Conservation (phyloP, 2,329 filamentous ascomycete species). For the Sporothrix humicola region DNA sequence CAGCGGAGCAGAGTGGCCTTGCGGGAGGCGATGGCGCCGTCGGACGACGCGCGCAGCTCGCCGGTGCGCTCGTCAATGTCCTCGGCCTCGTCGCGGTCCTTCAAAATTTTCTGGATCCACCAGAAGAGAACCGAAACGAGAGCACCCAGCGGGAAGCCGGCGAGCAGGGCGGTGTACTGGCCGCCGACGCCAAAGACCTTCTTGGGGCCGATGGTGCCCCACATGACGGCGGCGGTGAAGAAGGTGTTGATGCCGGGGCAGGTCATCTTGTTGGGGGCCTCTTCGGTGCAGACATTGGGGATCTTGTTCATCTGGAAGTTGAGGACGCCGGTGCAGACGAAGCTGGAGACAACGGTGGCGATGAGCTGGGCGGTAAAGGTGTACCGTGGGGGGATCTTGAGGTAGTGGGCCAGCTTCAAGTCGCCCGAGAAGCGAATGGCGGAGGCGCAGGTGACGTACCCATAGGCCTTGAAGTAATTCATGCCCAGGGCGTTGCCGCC, state of each 20-base stretch:
- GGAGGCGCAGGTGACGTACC: constrained; percentile 36
- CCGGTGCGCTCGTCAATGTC: neutral
- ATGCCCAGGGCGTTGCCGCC: constrained; percentile 58
- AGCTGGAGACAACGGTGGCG: constrained; percentile 46
- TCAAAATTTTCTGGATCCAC: constrained; percentile 39
- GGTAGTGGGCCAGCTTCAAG: constrained; percentile 44
- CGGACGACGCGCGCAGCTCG: neutral
- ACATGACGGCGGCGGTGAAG: constrained; percentile 64
- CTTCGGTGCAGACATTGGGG: constrained; percentile 54
- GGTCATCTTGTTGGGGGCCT: constrained; percentile 57
- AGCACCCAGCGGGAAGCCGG: constrained; percentile 58
- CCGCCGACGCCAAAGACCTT: constrained; percentile 57
- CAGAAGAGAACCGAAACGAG: constrained; percentile 53
- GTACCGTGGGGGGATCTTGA: constrained; percentile 45
- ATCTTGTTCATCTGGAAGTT: constrained; percentile 42
- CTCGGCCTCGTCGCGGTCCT: constrained; percentile 2
- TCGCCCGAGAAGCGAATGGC: constrained; percentile 41
- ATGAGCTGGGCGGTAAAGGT: constrained; percentile 48
- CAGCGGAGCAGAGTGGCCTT: constrained; percentile 13
- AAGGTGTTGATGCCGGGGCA: constrained; percentile 66
- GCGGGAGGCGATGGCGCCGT: neutral
- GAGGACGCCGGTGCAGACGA: constrained; percentile 47
- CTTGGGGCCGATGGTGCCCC: constrained; percentile 64
- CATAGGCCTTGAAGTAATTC: constrained; percentile 57
- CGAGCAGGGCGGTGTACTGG: constrained; percentile 55